These are phyloP conservation scores for Naganishia cerealis DNA, from an alignment of 1,284 basidiomycete genomes.

Conservation along the genomic window DNA sequence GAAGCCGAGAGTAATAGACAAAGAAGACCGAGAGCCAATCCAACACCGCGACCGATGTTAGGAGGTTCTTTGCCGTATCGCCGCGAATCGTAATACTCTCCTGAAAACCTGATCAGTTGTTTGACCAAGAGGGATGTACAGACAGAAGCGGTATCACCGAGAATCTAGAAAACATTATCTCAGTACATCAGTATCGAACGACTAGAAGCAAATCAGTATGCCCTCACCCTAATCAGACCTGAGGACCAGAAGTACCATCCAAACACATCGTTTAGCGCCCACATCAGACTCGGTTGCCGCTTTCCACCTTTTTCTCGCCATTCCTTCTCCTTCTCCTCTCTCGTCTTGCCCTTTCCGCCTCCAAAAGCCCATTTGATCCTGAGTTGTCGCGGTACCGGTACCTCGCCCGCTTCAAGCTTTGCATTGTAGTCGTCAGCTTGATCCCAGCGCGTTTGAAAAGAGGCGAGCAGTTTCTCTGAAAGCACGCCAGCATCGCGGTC, in stretches of 20 bases:
- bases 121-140: constrained; percentile 76
- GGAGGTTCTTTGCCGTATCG: constrained; percentile 59
- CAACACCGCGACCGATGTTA: constrained; percentile 69
- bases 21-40: constrained; percentile 70
- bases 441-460: constrained; percentile 66
- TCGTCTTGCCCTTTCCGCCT: constrained; percentile 52
- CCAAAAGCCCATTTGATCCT: constrained; percentile 64
- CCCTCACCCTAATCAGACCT: constrained; percentile 64
- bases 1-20: constrained; percentile 69
- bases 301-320: constrained; percentile 69
- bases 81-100: constrained; percentile 63
- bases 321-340: constrained; percentile 61
- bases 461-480: constrained; percentile 64
- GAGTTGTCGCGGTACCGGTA: constrained; percentile 60
- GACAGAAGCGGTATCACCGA: constrained; percentile 70
- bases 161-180: constrained; percentile 53
- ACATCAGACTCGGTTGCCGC: constrained; percentile 67
- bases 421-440: constrained; percentile 70
- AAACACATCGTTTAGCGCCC: constrained; percentile 78
- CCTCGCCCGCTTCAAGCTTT: constrained; percentile 64
- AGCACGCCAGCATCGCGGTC: constrained; percentile 62
- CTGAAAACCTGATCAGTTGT: constrained; percentile 73
- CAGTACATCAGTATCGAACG: background rate
- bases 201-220: constrained; percentile 30
- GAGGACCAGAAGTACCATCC: constrained; percentile 79